These are phyloP conservation scores for Colletotrichum incanum DNA, from an alignment of 2,329 filamentous ascomycete species.

Conservation along the genomic window DNA sequence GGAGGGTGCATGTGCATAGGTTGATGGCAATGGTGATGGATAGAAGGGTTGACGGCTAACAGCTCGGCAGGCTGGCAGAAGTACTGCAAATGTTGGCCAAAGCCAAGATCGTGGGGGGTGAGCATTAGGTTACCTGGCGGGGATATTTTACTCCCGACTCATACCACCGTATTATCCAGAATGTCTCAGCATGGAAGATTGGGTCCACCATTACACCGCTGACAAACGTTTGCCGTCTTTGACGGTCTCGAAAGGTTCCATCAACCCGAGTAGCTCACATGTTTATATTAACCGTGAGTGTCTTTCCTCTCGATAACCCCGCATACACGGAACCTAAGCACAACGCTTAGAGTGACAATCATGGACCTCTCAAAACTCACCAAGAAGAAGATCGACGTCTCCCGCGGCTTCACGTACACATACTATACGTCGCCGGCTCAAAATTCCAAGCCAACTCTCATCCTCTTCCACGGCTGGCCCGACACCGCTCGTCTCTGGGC, in stretches of 20 bases:
- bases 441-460: slow-evolving; percentile 50
- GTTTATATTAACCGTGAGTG: background rate
- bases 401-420: slow-evolving; percentile 56
- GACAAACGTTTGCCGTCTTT: background rate
- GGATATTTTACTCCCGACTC: too few species aligned
- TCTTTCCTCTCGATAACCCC: background rate
- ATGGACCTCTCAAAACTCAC: slow-evolving; percentile 47
- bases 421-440: slow-evolving; percentile 55
- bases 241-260: too few species aligned
- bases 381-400: slow-evolving; percentile 50
- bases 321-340: background rate
- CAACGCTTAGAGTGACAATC: background rate
- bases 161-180: too few species aligned
- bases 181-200: background rate
- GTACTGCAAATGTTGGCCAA: too few species aligned
- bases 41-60: too few species aligned
- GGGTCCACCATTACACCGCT: background rate
- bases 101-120: too few species aligned
- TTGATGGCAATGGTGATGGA: too few species aligned
- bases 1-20: too few species aligned
- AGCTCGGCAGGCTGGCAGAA: too few species aligned
- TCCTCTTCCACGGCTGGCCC: slow-evolving; percentile 67
- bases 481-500: slow-evolving; percentile 62
- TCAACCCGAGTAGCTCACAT: background rate
- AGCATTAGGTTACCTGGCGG: too few species aligned